A percentile compares a stretch with the other conserved stretches of the same genome.
These are phyloP conservation scores for maize (Zea mays) DNA, from an alignment of 176 grass and related monocot genomes.

Conservation along the genomic window DNA sequence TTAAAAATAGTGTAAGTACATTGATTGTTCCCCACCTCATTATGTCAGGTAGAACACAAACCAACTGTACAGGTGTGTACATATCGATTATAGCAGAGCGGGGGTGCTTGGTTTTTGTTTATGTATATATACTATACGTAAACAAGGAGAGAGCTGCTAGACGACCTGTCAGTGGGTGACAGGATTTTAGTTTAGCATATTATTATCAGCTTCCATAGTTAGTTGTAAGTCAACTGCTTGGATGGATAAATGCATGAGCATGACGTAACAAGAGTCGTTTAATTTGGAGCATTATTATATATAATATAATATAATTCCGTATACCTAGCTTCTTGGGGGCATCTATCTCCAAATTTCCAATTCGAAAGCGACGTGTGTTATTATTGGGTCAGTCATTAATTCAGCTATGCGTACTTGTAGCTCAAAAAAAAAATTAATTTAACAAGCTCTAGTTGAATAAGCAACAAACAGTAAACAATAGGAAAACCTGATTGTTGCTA, in stretches of 20 bases:
- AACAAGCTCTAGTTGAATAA: neutral
- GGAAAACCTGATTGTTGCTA: neutral
- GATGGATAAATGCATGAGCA: neutral
- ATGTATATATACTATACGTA: too few relatives aligned
- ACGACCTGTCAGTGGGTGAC: too few relatives aligned
- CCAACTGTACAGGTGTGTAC: neutral
- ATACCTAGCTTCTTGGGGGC: neutral
- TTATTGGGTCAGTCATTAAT: slow-evolving; percentile 27
- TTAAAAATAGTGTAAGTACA: too few relatives aligned
- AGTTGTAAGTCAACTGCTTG: neutral
- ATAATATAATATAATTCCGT: neutral
- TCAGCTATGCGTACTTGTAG: neutral
- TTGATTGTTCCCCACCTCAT: neutral
- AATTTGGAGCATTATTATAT: neutral
- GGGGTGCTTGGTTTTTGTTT: neutral
- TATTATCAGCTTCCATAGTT: too few relatives aligned
- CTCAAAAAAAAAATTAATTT: neutral
- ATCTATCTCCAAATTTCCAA: neutral
- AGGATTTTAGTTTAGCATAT: too few relatives aligned
- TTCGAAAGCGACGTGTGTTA: neutral
- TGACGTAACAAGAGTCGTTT: neutral
- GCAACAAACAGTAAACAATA: neutral
- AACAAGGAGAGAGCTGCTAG: too few relatives aligned
- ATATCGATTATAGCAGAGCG: neutral
- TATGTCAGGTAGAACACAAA: slow-evolving; percentile 14